Percentiles rank a stretch among this genome's conserved stretches.
Conservation (phyloP, 495 filamentous ascomycete genomes). For the Penicillium coffeae region DNA sequence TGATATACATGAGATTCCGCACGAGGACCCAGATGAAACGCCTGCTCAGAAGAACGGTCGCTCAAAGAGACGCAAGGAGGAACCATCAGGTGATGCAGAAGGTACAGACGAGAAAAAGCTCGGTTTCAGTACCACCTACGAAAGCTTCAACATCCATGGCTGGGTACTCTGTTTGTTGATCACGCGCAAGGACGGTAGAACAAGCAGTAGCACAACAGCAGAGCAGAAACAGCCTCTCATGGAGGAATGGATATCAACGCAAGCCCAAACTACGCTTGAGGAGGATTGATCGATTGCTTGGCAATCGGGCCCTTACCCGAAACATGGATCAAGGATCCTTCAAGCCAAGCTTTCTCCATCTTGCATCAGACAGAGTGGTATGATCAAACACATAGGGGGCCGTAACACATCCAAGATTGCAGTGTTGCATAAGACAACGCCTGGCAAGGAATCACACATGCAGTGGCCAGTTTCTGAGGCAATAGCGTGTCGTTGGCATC, state of each 20-base stretch:
- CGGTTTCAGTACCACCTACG: conserved; percentile 77
- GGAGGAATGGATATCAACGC: conserved; percentile 89
- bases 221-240: conserved; percentile 67
- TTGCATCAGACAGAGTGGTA: conserved; percentile 11
- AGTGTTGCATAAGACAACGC: conserved; percentile 5
- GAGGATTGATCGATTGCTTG: conserved; percentile 35
- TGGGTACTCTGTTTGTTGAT: conserved; percentile 87
- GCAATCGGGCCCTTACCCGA: not conserved
- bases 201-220: conserved; percentile 24
- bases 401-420: conserved; percentile 19
- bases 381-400: conserved; percentile 7
- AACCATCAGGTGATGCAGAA: not conserved
- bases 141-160: conserved; percentile 92
- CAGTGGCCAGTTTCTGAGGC: not conserved
- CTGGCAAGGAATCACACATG: not conserved
- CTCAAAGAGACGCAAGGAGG: too few species aligned
- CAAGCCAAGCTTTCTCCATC: conserved; percentile 10
- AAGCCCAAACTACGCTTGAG: conserved; percentile 44
- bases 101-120: conserved; percentile 79
- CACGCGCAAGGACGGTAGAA: conserved; percentile 58
- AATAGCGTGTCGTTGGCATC: too few species aligned
- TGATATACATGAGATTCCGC: conserved; percentile 36
- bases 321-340: conserved; percentile 1
- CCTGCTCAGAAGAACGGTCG: too few species aligned
- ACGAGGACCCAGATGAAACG: too few species aligned